Percentiles rank a stretch among this genome's conserved stretches.
phyloP scores from a whole-genome alignment of 768 basidiomycete species.

The Paxillus rubicundulus region DNA sequence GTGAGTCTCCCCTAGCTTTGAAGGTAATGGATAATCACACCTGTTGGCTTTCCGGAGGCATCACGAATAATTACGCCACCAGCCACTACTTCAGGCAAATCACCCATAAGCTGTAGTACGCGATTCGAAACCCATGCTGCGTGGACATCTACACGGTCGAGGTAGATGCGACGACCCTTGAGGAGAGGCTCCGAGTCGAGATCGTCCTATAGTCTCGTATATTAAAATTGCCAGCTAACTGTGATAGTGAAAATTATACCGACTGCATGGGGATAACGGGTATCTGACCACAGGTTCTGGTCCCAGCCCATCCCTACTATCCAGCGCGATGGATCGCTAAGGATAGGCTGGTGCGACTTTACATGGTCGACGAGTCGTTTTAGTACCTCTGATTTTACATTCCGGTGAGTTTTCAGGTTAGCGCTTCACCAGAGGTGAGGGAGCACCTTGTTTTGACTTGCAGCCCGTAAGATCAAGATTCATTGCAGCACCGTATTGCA shows the following conservation, averaged over 20 bases:
- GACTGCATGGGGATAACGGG: conserved; percentile 72
- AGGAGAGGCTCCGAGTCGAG: conserved; percentile 70
- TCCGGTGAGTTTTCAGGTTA: conserved; percentile 1
- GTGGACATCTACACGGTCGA: conserved; percentile 80
- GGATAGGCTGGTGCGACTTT: conserved; percentile 51
- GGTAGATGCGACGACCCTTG: conserved; percentile 63
- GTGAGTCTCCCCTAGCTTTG: not conserved
- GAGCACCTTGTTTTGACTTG: conserved; percentile 54
- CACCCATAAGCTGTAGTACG: conserved; percentile 61
- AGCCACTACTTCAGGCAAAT: conserved; percentile 59
- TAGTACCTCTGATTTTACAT: conserved; percentile 51
- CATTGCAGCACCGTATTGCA: conserved; percentile 67
- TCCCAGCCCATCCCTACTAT: conserved; percentile 93
- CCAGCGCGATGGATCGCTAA: conserved; percentile 58
- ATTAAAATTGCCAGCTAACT: not conserved
- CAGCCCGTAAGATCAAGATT: conserved; percentile 63
- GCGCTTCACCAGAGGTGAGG: not conserved
- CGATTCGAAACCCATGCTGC: conserved; percentile 82
- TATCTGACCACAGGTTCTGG: conserved; percentile 72
- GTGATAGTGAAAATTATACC: conserved; percentile 21
- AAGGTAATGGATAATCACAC: conserved; percentile 30
- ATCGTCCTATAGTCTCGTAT: conserved; percentile 51
- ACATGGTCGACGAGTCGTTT: conserved; percentile 60
- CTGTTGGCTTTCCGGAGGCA: conserved; percentile 61
- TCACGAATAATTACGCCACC: conserved; percentile 79